phyloP scores from a whole-genome alignment of 805 yeast species.

The Candida pseudoglaebosa region DNA sequence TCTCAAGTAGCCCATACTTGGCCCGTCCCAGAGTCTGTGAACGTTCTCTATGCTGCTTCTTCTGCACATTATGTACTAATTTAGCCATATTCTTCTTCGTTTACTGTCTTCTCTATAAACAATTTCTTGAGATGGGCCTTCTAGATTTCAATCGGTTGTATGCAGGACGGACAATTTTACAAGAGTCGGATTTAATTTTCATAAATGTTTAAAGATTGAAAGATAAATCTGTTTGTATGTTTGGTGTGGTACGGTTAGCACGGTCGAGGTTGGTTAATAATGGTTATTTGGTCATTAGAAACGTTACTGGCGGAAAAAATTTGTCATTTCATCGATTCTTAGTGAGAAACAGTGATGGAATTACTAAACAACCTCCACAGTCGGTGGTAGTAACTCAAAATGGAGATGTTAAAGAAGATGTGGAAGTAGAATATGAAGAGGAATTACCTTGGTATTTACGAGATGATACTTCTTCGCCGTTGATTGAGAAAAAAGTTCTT shows the following conservation, averaged over 20 bases:
- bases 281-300: not conserved
- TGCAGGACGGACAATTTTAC: not conserved
- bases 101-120: too few species aligned
- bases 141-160: not conserved
- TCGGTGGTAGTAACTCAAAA: too few species aligned
- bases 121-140: conserved; percentile 1
- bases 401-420: not conserved
- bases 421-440: not conserved
- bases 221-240: not conserved
- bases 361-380: too few species aligned
- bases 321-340: not conserved
- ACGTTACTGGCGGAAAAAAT: not conserved
- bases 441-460: conserved; percentile 61
- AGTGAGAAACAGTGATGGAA: not conserved
- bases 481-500: conserved; percentile 18
- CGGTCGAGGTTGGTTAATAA: not conserved
- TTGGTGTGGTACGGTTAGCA: not conserved
- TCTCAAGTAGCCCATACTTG: conserved; percentile 82
- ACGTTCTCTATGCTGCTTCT: conserved; percentile 94
- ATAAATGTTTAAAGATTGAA: not conserved
- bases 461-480: conserved; percentile 32
- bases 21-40: conserved; percentile 76
- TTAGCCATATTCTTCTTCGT: conserved; percentile 53
- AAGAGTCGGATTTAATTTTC: not conserved
- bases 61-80: conserved; percentile 84